Evolutionary conservation across 208 protist genomes (phyloP).

Genomic region (Histomonas meleagridis): DNA sequence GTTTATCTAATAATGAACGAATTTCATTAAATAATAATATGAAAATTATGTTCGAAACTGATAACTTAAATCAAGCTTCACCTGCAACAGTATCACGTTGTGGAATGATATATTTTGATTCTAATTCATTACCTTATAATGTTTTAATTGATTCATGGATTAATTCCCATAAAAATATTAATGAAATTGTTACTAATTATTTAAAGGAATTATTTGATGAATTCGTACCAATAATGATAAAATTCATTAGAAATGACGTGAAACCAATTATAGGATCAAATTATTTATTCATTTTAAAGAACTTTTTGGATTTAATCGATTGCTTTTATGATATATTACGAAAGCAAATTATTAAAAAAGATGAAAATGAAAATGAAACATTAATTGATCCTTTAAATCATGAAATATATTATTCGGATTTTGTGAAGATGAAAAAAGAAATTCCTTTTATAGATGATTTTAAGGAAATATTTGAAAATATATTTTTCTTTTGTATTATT

Average conservation of each 20-base stretch:
- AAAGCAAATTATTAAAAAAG: neutral
- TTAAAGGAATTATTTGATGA: neutral
- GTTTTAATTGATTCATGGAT: constrained; percentile 49
- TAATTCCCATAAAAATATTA: neutral
- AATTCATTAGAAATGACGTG: constrained; percentile 1
- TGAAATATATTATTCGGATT: neutral
- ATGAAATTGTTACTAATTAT: neutral
- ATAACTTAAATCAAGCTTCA: constrained; percentile 84
- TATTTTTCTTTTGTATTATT: constrained; percentile 69
- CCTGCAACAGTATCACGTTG: constrained; percentile 93
- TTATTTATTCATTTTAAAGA: neutral
- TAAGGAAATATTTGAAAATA: neutral
- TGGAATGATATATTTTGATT: constrained; percentile 90
- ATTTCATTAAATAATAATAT: constrained; percentile 59
- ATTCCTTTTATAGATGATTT: neutral
- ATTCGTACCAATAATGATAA: neutral
- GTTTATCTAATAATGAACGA: constrained; percentile 77
- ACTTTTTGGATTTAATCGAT: neutral
- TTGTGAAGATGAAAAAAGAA: neutral
- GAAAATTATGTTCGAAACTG: constrained; percentile 64
- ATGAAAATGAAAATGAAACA: neutral
- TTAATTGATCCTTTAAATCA: neutral
- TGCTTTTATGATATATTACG: neutral
- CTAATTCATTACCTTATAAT: constrained; percentile 50
- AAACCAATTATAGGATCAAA: neutral